Percentiles rank a stretch among this genome's conserved stretches.
Conservation (phyloP, 345 rosid genomes). For the Fremontodendron californicum region DNA sequence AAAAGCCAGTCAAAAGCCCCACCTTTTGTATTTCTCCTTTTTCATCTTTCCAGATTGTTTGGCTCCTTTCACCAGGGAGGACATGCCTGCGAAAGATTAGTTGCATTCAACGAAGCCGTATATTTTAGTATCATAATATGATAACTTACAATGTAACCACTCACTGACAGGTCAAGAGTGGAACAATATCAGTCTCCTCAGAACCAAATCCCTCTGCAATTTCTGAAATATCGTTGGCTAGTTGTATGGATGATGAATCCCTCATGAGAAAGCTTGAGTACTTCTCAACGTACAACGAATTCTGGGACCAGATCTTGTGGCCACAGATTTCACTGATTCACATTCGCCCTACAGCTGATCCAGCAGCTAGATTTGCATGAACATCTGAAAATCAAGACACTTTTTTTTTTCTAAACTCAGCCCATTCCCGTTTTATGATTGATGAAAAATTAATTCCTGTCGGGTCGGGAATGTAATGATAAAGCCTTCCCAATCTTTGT, state of each 20-base stretch:
- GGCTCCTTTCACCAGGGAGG: slow-evolving; percentile 8
- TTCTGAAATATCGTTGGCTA: neutral
- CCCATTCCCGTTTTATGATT: no score
- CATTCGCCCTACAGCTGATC: neutral
- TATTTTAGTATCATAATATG: neutral
- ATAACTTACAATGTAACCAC: neutral
- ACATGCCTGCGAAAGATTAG: slow-evolving; percentile 12
- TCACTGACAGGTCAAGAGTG: neutral
- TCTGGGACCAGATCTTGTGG: neutral
- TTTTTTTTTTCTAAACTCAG: no score
- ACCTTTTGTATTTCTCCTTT: neutral
- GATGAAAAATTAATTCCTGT: no score
- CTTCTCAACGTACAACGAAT: neutral
- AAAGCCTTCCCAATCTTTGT: no score
- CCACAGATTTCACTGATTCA: neutral
- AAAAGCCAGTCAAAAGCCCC: slow-evolving; percentile 14
- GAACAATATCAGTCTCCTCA: neutral
- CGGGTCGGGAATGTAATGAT: no score
- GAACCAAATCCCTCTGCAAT: slow-evolving; percentile 1
- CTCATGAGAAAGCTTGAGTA: neutral
- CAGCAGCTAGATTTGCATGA: neutral
- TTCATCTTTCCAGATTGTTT: slow-evolving; percentile 15
- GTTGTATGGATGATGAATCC: neutral
- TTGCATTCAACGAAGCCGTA: neutral
- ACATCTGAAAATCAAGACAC: neutral